Evolutionary conservation across 345 rosid genomes (phyloP), one percentile per base, ranked within the genome.

Genomic region (Camelina hispida): DNA sequence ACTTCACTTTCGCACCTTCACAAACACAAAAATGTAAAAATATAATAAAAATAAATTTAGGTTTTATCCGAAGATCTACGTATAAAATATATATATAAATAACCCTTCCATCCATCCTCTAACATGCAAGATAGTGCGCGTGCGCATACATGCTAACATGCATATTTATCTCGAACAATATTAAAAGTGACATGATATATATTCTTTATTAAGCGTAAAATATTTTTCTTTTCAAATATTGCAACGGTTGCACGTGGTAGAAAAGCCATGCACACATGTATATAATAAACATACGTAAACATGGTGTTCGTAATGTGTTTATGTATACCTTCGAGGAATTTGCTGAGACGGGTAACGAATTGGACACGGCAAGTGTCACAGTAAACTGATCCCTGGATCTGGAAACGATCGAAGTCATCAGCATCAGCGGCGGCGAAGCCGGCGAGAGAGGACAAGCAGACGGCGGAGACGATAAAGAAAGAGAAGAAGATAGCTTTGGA

Each of bases 331-430:
- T 54, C 30, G 62, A 85, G 75, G 82, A 72, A 79, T 47, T 80
- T 38, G 82, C 85, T 84, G 81, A 88, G 40, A 25, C 78, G 69
- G 55, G 93, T 88, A n/a, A 79, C 3, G 81, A 90, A 90, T 67
- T 86, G 87, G 67, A 81, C 69, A 47, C 88, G 88, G 69, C 93
- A 90, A 72, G 86, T 85, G 85, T 87, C 93, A 46, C 91, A 87
- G 78, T 85, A 87, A 62, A 90, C 90, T 11, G 76, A 56, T 62
- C 96, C 90, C 50, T 83, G 84, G 35, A 88, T 84, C 20, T 58
- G 65, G 79, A 88, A 84, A 68, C 57, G 81, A 2, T 57, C 72
- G 0, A 62, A 34, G 25, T 73, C 75, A 1, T 67, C 77, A 51
- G 59, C 69, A 66, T 80, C 83, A 2, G 77, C 85, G 15, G 66